These are phyloP conservation scores for Fusarium chuoi DNA, from an alignment of 2,329 filamentous ascomycete genomes.

Conservation along the genomic window DNA sequence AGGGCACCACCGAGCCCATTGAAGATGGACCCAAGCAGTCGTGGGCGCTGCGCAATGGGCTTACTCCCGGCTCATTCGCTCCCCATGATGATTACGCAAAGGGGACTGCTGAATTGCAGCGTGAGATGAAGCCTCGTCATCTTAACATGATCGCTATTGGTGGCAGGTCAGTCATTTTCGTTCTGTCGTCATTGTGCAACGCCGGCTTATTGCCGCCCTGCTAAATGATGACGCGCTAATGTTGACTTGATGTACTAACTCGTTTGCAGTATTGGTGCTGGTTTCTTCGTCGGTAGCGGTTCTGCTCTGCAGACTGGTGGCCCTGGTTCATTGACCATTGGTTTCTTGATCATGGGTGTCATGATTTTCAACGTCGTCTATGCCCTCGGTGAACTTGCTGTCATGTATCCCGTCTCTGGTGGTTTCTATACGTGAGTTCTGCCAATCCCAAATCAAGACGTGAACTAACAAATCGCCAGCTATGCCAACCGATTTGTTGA, in stretches of 20 bases:
- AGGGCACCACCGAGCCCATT: constrained; percentile 11
- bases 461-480: constrained; percentile 16
- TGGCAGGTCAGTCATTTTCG: constrained; percentile 34
- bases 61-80: constrained; percentile 37
- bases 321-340: constrained; percentile 56
- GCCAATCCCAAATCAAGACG: rapidly evolving
- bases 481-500: constrained; percentile 68
- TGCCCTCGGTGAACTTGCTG: constrained; percentile 64
- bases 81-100: constrained; percentile 35
- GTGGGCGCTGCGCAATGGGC: constrained; percentile 43
- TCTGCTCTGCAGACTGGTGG: constrained; percentile 51
- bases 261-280: constrained; percentile 60
- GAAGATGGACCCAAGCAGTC: constrained; percentile 18
- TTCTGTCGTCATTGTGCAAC: not conserved
- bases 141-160: constrained; percentile 46
- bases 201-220: constrained; percentile 10
- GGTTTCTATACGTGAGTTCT: constrained; percentile 61
- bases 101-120: constrained; percentile 39
- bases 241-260: not conserved
- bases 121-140: constrained; percentile 43
- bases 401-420: constrained; percentile 58
- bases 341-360: constrained; percentile 66
- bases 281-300: constrained; percentile 69
- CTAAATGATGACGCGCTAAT: not conserved
- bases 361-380: constrained; percentile 73